Evolutionary conservation across 768 basidiomycete species (phyloP).

Genomic region (Pleurotus citrinopileatus): DNA sequence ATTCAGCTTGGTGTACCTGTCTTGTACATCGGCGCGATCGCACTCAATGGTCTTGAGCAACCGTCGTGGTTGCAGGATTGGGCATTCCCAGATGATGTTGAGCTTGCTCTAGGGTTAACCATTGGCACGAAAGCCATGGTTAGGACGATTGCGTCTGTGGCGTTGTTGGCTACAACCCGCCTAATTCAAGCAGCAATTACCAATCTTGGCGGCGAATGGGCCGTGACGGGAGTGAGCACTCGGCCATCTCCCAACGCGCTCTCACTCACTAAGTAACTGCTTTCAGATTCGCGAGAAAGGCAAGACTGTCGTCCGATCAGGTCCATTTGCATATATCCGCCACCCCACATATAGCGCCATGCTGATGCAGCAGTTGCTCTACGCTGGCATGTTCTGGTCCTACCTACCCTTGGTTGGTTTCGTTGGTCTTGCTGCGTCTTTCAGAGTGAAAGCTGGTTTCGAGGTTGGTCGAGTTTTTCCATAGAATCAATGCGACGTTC

Average conservation of each 20-base stretch:
- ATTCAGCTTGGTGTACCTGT: conserved; percentile 22
- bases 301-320: conserved; percentile 20
- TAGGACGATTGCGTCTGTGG: conserved; percentile 25
- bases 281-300: conserved; percentile 23
- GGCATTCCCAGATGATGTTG: conserved; percentile 18
- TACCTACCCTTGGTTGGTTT: conserved; percentile 28
- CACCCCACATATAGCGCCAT: conserved; percentile 29
- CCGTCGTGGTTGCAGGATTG: conserved; percentile 30
- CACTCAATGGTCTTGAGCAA: conserved; percentile 27
- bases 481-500: background rate
- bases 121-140: conserved; percentile 21
- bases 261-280: background rate
- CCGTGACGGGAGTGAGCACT: conserved; percentile 27
- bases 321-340: conserved; percentile 32
- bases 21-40: conserved; percentile 24
- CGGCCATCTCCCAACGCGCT: background rate
- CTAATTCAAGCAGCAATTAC: conserved; percentile 12
- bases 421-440: conserved; percentile 18
- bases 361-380: conserved; percentile 22
- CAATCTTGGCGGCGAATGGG: conserved; percentile 25
- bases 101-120: conserved; percentile 13
- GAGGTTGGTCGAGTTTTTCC: conserved; percentile 21
- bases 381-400: conserved; percentile 30
- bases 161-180: conserved; percentile 17
- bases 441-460: conserved; percentile 30